Percentiles rank a stretch among this genome's conserved stretches.
phyloP scores from a whole-genome alignment of 495 filamentous ascomycete genomes.

The Talaromyces trachyspermus region DNA sequence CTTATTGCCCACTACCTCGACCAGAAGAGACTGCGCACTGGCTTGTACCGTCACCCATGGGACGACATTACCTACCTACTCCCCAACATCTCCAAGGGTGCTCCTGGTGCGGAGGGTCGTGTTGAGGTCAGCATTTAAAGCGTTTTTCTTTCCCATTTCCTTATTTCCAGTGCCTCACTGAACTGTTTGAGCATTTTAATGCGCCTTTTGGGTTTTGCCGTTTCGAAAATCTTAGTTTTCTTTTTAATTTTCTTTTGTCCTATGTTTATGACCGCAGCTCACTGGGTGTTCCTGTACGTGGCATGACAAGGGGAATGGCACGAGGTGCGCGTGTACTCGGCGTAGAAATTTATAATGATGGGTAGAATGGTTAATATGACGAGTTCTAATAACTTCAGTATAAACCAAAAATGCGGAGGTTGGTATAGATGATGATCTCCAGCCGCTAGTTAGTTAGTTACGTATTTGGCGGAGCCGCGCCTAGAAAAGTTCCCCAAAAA shows the following conservation, averaged over 20 bases:
- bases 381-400: not conserved
- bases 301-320: constrained; percentile 4
- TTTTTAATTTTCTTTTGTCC: no score
- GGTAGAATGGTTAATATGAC: constrained; percentile 6
- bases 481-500: no score
- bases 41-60: constrained; percentile 98
- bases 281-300: constrained; percentile 1
- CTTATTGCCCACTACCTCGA: constrained; percentile 99
- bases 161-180: no score
- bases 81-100: constrained; percentile 65
- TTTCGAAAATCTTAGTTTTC: not conserved
- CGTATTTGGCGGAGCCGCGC: no score
- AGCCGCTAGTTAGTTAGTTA: no score
- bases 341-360: constrained; percentile 8
- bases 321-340: constrained; percentile 9
- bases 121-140: constrained; percentile 63
- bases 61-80: constrained; percentile 97
- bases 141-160: constrained; percentile 20
- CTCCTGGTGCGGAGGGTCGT: constrained; percentile 75
- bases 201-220: no score
- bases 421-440: no score
- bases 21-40: constrained; percentile 96
- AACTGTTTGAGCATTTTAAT: no score
- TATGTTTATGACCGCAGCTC: no score
- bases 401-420: not conserved